phyloP scores from a whole-genome alignment of 208 protist genomes.

The Dictyostelium gargantuum region DNA sequence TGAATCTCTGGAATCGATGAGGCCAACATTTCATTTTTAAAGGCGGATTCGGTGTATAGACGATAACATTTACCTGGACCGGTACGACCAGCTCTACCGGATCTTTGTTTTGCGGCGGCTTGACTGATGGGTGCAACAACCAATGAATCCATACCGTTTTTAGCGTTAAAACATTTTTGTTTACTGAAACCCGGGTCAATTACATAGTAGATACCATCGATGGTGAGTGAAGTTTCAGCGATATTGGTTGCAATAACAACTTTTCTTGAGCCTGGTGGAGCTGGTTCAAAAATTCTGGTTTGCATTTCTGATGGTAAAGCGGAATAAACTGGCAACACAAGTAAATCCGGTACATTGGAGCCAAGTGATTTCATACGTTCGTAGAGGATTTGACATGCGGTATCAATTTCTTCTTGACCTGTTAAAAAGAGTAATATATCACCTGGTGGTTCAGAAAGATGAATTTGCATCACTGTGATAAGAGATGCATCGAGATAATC shows the following conservation, averaged over 20 bases:
- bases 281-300: slow-evolving; percentile 97
- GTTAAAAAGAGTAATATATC: slow-evolving; percentile 99
- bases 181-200: slow-evolving; percentile 97
- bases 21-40: slow-evolving; percentile 94
- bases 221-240: slow-evolving; percentile 99
- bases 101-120: slow-evolving; percentile 95
- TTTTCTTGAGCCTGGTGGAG: slow-evolving; percentile 91
- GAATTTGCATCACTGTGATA: slow-evolving; percentile 96
- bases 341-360: slow-evolving; percentile 85
- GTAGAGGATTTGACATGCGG: slow-evolving; percentile 96
- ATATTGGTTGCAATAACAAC: slow-evolving; percentile 99
- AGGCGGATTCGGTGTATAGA: slow-evolving; percentile 95
- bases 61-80: slow-evolving; percentile 95
- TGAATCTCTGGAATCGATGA: slow-evolving; percentile 96
- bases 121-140: slow-evolving; percentile 95
- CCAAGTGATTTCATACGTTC: slow-evolving; percentile 90
- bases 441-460: slow-evolving; percentile 91
- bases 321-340: slow-evolving; percentile 98
- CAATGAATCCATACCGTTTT: slow-evolving; percentile 96
- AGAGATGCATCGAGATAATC: slow-evolving; percentile 98
- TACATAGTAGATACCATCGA: slow-evolving; percentile 99
- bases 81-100: slow-evolving; percentile 88
- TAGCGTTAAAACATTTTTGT: slow-evolving; percentile 97
- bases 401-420: slow-evolving; percentile 98
- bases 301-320: slow-evolving; percentile 98